Base-by-base conservation (phyloP, 305 asterid species). In the Withania somnifera region DNA sequence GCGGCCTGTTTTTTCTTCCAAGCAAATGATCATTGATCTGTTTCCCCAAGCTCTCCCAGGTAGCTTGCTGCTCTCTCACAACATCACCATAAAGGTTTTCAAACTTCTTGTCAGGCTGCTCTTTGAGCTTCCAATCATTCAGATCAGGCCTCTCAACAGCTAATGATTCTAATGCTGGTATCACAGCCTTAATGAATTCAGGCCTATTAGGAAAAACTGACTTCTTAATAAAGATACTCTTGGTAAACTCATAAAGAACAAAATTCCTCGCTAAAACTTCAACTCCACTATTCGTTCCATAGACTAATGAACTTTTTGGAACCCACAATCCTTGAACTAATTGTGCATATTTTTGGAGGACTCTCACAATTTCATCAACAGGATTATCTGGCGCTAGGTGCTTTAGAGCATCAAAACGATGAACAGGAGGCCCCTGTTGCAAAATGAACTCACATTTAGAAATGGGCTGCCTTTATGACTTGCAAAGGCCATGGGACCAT, bases 311-410 rank as follows among this genome's bases (percentile, higher is more conserved):
- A 84, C 92, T 90, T 87, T 85, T 94, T 11, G 94, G 93, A 85
- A 90, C 86, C 99, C 99, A 96, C 58, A 94, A 89, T 79, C 99
- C 99, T 87, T 94, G 98, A 87, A 96, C 93, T 88, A 96, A 84
- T 71, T 83, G 87, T 76, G 94, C 98, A 85, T 85, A 84, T 47
- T 88, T 92, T 68, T 87, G 91, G 85, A 96, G 87, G 81, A 91
- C 88, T 82, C 30, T 87, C 83, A 94, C 82, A 78, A 93, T 82
- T 82, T 91, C 94, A 85, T 94, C 97, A 32, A 22, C 85, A 19
- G 95, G 79, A 68, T 89, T 90, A 77, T 89, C 94, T 3, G 91
- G 93, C 19, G 94, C 98, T 22, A 96, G 87, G 90, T 92, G 81
- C 89, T 88, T 94, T 83, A 95, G 84, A 87, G 92, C 87, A 84